Percentiles rank a stretch among this genome's conserved stretches.
Conservation (phyloP, 305 asterid genomes). For the Solanum hybrid region DNA sequence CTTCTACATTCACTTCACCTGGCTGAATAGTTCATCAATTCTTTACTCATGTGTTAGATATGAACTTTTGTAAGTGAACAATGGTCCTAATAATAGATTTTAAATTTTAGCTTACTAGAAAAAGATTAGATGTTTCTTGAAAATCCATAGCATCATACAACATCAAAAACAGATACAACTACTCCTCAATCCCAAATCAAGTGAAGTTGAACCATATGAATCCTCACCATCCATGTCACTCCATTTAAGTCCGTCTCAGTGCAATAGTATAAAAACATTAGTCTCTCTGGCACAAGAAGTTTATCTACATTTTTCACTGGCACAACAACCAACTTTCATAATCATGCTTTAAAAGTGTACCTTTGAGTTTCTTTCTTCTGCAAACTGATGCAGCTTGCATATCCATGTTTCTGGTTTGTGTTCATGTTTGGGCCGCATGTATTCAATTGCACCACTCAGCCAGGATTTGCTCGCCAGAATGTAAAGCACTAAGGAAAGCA, state of each 20-base stretch:
- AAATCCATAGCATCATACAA: not conserved
- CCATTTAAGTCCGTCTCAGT: not conserved
- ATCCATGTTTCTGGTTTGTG: conserved; percentile 27
- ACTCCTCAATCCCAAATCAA: not conserved
- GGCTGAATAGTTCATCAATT: not conserved
- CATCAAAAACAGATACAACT: not conserved
- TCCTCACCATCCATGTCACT: not conserved
- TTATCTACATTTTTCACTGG: not conserved
- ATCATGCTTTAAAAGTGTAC: conserved; percentile 6
- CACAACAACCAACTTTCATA: not conserved
- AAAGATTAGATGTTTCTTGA: not conserved
- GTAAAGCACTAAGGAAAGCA: conserved; percentile 16
- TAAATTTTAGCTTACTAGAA: not conserved
- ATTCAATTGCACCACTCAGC: conserved; percentile 28
- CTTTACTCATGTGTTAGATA: not conserved
- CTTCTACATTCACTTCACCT: not conserved
- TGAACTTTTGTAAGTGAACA: not conserved
- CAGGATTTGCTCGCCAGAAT: conserved; percentile 49
- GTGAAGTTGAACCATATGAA: not conserved
- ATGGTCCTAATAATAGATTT: not conserved
- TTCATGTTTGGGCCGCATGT: conserved; percentile 25
- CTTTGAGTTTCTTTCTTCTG: conserved; percentile 14
- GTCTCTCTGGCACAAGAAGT: not conserved
- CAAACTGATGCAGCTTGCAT: conserved; percentile 33
- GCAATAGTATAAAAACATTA: not conserved